phyloP scores from a whole-genome alignment of 345 rosid genomes.

The Salix viminalis region DNA sequence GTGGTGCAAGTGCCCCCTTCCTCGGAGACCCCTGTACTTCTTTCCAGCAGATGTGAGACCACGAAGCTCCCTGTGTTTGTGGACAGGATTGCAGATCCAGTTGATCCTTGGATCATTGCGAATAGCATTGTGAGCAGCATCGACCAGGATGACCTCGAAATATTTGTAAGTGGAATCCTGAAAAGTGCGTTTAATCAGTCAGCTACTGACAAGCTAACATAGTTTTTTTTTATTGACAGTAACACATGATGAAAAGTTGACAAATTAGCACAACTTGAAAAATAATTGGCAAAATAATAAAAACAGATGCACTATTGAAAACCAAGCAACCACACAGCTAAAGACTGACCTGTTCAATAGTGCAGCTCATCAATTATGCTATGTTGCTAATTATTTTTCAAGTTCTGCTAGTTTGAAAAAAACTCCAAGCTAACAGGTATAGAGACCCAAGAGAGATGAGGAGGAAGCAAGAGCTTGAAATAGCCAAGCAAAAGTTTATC shows the following conservation, averaged over 20 bases:
- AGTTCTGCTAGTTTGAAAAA: no score
- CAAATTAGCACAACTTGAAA: no score
- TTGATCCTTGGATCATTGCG: conserved; percentile 34
- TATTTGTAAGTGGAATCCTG: conserved; percentile 36
- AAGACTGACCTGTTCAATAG: no score
- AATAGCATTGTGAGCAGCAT: conserved; percentile 31
- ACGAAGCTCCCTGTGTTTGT: conserved; percentile 34
- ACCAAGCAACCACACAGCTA: no score
- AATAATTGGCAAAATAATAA: no score
- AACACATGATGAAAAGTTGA: no score
- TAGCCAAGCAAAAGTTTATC: not conserved
- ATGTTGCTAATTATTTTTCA: no score
- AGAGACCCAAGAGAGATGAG: not conserved
- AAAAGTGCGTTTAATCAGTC: not conserved
- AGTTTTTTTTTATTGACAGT: no score
- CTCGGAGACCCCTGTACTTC: conserved; percentile 31
- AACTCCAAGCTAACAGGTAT: no score
- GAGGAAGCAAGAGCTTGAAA: not conserved
- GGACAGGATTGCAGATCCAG: conserved; percentile 32
- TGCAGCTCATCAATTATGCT: no score
- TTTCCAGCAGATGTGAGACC: conserved; percentile 33
- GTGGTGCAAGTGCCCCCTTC: conserved; percentile 26
- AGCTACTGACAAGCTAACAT: not conserved
- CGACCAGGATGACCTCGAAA: conserved; percentile 31
- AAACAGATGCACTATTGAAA: no score